These are phyloP conservation scores for Boletus patriciae DNA, from an alignment of 768 basidiomycete species.

Conservation along the genomic window DNA sequence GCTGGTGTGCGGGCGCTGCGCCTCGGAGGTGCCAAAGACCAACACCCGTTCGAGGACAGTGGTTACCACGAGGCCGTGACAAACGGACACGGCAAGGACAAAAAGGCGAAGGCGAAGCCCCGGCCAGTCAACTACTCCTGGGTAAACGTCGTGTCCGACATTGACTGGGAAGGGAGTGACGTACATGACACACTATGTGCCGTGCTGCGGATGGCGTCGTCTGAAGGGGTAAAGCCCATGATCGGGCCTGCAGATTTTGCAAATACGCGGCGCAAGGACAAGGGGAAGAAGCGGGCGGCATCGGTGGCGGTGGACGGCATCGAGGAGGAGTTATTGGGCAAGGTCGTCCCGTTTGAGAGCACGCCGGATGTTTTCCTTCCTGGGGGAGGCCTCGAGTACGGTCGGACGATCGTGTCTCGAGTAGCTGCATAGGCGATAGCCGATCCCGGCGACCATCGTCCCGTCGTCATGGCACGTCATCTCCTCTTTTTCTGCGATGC, in stretches of 20 bases:
- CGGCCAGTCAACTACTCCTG: slow-evolving; percentile 73
- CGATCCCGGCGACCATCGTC: not conserved
- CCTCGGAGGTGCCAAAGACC: slow-evolving; percentile 30
- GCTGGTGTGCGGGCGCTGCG: slow-evolving; percentile 66
- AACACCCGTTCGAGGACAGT: slow-evolving; percentile 26
- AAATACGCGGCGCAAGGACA: slow-evolving; percentile 13
- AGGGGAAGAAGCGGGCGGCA: slow-evolving; percentile 30
- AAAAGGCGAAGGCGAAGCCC: slow-evolving; percentile 33
- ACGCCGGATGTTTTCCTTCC: slow-evolving; percentile 33
- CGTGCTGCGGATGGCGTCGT: slow-evolving; percentile 39
- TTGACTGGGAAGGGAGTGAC: slow-evolving; percentile 82
- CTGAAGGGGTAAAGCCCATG: slow-evolving; percentile 33
- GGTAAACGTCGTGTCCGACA: slow-evolving; percentile 77
- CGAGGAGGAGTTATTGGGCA: slow-evolving; percentile 23
- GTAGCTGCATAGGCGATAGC: slow-evolving; percentile 25
- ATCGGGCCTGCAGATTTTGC: slow-evolving; percentile 25
- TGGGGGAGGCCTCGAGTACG: slow-evolving; percentile 31
- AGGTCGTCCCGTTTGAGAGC: slow-evolving; percentile 36
- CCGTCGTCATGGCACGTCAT: not conserved
- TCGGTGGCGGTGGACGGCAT: slow-evolving; percentile 12
- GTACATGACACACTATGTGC: slow-evolving; percentile 53
- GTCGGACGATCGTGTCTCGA: slow-evolving; percentile 39
- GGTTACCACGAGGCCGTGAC: slow-evolving; percentile 25
- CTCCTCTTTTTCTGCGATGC: not conserved
- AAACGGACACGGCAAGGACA: slow-evolving; percentile 26